A percentile compares a stretch with the other conserved stretches of the same genome.
phyloP scores from a whole-genome alignment of 1,284 basidiomycete species.

The Apiotrichum porosum region DNA sequence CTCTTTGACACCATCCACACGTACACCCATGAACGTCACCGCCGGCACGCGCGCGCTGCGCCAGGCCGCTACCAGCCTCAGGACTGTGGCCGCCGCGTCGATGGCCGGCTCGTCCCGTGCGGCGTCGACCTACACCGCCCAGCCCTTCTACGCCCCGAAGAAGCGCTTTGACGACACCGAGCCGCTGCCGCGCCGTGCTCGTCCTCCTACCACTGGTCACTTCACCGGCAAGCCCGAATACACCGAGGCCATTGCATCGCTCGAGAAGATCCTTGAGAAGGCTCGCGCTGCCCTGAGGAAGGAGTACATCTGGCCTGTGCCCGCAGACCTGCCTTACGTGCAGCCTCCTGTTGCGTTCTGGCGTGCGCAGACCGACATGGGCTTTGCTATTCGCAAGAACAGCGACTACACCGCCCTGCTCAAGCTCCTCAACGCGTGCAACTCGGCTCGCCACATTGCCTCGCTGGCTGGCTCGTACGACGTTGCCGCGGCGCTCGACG shows the following conservation, averaged over 20 bases:
- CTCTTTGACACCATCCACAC: neutral
- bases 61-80: neutral
- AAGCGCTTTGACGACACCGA: neutral
- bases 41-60: constrained; percentile 10
- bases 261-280: constrained; percentile 62
- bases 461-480: constrained; percentile 59
- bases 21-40: neutral
- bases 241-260: constrained; percentile 65
- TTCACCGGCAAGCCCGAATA: constrained; percentile 79
- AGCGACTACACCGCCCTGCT: constrained; percentile 67
- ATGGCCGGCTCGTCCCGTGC: constrained; percentile 5
- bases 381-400: constrained; percentile 64
- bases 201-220: constrained; percentile 63
- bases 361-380: constrained; percentile 58
- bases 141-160: neutral
- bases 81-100: neutral
- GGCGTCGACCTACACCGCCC: constrained; percentile 8
- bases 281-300: constrained; percentile 60
- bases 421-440: constrained; percentile 64
- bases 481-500: constrained; percentile 56
- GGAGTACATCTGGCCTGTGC: constrained; percentile 70
- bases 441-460: constrained; percentile 66
- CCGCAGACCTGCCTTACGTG: constrained; percentile 61
- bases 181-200: constrained; percentile 20
- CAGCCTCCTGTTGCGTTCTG: constrained; percentile 59